Evolutionary conservation across 2,329 filamentous ascomycete species (phyloP).

Genomic region (Fusarium protoensiforme): DNA sequence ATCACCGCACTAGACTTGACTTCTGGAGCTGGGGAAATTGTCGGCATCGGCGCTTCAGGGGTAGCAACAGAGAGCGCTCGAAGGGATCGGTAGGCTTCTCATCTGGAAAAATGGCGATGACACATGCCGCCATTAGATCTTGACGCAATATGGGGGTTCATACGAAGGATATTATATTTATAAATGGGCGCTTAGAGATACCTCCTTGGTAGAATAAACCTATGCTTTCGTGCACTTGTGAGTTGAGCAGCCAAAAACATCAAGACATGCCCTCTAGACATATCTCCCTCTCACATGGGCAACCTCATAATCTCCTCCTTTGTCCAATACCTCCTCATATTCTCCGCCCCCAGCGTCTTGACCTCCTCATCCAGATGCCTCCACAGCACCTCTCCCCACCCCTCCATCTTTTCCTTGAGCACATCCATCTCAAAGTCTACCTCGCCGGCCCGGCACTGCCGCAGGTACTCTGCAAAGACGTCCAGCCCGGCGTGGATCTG

Average conservation of each 20-base stretch:
- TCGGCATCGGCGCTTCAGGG: not conserved
- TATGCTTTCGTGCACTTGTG: conserved; percentile 4
- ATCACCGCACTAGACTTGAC: not conserved
- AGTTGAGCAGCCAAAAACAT: conserved; percentile 4
- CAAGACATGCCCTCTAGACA: not conserved
- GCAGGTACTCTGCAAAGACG: conserved; percentile 72
- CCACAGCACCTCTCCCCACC: conserved; percentile 83
- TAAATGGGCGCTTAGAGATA: conserved; percentile 15
- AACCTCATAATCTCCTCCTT: conserved; percentile 77
- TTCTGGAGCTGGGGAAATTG: not conserved
- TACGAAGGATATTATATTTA: not conserved
- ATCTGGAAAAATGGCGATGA: conserved; percentile 18
- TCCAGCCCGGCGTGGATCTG: conserved; percentile 83
- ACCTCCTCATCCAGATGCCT: conserved; percentile 88
- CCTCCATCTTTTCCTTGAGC: conserved; percentile 78
- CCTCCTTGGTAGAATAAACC: conserved; percentile 3
- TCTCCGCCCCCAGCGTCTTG: conserved; percentile 79
- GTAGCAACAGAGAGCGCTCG: not conserved
- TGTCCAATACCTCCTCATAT: conserved; percentile 88
- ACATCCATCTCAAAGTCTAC: conserved; percentile 65
- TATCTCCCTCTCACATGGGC: conserved; percentile 65
- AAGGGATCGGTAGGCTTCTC: not conserved
- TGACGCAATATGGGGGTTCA: conserved; percentile 1
- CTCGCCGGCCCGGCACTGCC: conserved; percentile 71
- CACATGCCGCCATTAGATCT: conserved; percentile 7